These are phyloP conservation scores for Camelina neglecta DNA, from an alignment of 345 rosid genomes.

Conservation along the genomic window DNA sequence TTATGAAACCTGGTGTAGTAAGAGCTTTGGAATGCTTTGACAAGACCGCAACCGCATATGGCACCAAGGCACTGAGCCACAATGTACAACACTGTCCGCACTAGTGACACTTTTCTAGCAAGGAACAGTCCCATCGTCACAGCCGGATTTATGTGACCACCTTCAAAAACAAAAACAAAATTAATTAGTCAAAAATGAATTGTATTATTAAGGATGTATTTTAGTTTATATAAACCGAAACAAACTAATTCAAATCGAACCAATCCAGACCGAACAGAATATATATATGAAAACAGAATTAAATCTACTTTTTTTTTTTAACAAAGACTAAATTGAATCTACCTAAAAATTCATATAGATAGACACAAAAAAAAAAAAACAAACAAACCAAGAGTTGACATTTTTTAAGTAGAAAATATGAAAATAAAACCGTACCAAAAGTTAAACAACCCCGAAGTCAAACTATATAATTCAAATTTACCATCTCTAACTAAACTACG, in stretches of 20 bases:
- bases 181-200: background rate
- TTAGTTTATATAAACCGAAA: background rate
- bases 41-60: slow-evolving; percentile 67
- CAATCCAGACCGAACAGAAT: background rate
- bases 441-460: background rate
- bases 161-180: slow-evolving; percentile 32
- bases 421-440: too few species aligned
- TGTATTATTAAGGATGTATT: background rate
- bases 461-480: background rate
- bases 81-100: slow-evolving; percentile 62
- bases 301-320: background rate
- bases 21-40: slow-evolving; percentile 63
- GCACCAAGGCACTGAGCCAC: slow-evolving; percentile 74
- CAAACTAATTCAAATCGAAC: background rate
- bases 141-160: slow-evolving; percentile 73
- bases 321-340: background rate
- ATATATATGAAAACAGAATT: background rate
- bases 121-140: slow-evolving; percentile 69
- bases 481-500: background rate
- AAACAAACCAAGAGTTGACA: background rate
- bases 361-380: background rate
- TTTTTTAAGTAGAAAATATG: background rate
- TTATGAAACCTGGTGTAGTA: slow-evolving; percentile 53
- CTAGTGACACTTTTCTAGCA: slow-evolving; percentile 58
- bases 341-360: background rate